These are phyloP conservation scores for Microdochium paspali DNA, from an alignment of 2,329 filamentous ascomycete genomes.

Conservation along the genomic window DNA sequence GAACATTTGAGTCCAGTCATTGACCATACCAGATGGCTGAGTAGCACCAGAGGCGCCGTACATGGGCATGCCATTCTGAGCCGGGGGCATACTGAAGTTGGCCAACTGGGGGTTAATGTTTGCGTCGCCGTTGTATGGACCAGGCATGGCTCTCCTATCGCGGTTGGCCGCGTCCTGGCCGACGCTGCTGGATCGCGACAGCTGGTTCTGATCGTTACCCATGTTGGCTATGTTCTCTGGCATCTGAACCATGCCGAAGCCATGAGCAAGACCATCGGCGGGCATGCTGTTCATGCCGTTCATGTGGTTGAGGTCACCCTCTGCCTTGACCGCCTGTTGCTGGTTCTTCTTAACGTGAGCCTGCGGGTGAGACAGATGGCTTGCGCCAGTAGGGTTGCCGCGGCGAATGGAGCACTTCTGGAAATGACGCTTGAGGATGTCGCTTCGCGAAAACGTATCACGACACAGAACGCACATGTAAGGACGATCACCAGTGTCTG, in stretches of 20 bases:
- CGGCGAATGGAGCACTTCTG: slow-evolving; percentile 97
- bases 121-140: slow-evolving; percentile 43
- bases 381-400: slow-evolving; percentile 90
- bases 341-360: slow-evolving; percentile 76
- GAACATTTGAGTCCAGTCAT: slow-evolving; percentile 71
- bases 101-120: slow-evolving; percentile 54
- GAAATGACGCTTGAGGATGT: slow-evolving; percentile 97
- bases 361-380: slow-evolving; percentile 87
- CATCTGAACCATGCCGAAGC: slow-evolving; percentile 47
- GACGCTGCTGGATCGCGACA: slow-evolving; percentile 52
- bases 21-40: slow-evolving; percentile 47
- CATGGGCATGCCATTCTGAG: slow-evolving; percentile 56
- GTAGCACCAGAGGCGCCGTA: slow-evolving; percentile 50
- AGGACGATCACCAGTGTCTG: slow-evolving; percentile 93
- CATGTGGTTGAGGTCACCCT: slow-evolving; percentile 49
- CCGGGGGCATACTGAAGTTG: slow-evolving; percentile 53
- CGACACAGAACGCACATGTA: slow-evolving; percentile 98
- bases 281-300: slow-evolving; percentile 51
- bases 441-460: slow-evolving; percentile 95
- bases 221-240: slow-evolving; percentile 50
- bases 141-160: slow-evolving; percentile 48
- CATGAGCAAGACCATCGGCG: slow-evolving; percentile 46
- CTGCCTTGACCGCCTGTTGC: slow-evolving; percentile 45
- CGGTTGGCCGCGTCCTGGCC: slow-evolving; percentile 45
- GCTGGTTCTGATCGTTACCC: slow-evolving; percentile 50